Base-by-base conservation (phyloP, 2,329 filamentous ascomycete genomes). In the Lachnellula suecica region DNA sequence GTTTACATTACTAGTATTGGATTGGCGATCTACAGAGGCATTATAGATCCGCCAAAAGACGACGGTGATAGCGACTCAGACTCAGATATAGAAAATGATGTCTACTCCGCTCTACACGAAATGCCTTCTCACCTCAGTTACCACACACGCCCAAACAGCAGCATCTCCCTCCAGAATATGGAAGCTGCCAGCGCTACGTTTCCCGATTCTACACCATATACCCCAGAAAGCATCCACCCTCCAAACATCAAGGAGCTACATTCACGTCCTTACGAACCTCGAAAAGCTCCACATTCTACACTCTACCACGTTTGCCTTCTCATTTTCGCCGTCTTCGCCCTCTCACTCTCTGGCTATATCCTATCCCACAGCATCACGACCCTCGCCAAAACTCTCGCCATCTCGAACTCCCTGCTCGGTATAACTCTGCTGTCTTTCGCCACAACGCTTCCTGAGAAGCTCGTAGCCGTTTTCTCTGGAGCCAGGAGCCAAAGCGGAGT, bases 371-470 rank as follows among this genome's bases (percentile, higher is more conserved):
- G 70, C 35, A 69, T 75, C 13, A 65, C 63, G 3, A 66, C 68
- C 3, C 69, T 80, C 35, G 69, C 72, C 6, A 66, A 71, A 13
- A 64, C 64, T 13, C 66, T 79, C 10, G 59, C 65, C 9, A 63
- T 79, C 1, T 79, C 77, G 6, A 71, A 70, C 42, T 70, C 73
- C 0, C 62, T 80, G 25, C 71, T 80, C 47, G 74, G 77, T 8
- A 63, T 79, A 15, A 72, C 73, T 0, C 61, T 79, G 20, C 65
- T 82, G 34, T 71, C 77, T 1, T 68, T 82, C 55, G 78, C 76
- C 4, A 82, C 78, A 0, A 81, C 78, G 0, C 64, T 82, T 1
- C 78, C 79, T 0, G 78, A 81, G 58, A 81, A 81, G 58, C 70
- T 80, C 35, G 59, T 81, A 43, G 73, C 78, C 1, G 67, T 79